Conservation (phyloP, 108 stramenopile genomes). For the Cyclotella sp. region DNA sequence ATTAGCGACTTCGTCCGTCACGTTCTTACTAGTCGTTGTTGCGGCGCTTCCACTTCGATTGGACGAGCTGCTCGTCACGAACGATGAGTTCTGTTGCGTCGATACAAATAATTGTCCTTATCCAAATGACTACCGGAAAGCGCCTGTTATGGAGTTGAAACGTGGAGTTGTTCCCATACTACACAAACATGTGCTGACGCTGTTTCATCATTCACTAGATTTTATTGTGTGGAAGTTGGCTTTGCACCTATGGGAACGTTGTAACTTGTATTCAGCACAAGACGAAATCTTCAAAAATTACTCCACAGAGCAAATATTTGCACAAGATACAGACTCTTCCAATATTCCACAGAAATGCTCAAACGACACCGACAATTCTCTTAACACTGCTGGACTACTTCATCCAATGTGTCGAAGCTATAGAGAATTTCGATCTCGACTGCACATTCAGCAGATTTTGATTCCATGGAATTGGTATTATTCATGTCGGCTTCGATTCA, state of each 20-base stretch:
- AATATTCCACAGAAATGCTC: background rate
- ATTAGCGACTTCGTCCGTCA: background rate
- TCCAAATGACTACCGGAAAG: background rate
- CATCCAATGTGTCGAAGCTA: constrained; percentile 44
- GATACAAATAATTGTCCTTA: background rate
- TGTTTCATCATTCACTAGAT: no score
- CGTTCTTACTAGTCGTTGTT: background rate
- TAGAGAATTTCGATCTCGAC: constrained; percentile 23
- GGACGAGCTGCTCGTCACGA: constrained; percentile 20
- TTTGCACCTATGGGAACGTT: no score
- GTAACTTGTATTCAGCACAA: no score
- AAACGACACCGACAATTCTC: background rate
- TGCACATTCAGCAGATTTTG: constrained; percentile 9
- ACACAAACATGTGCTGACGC: background rate
- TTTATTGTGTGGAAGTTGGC: no score
- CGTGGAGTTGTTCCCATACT: background rate
- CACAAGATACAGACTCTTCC: background rate
- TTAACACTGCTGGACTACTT: background rate
- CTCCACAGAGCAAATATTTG: no score
- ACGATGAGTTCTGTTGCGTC: constrained; percentile 19
- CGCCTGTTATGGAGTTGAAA: background rate
- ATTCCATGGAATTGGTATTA: constrained; percentile 51
- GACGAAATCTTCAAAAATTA: no score
- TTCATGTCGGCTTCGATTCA: constrained; percentile 13
- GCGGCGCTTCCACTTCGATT: constrained; percentile 5